Conservation (phyloP, 2,329 filamentous ascomycete species). For the Madurella mycetomatis region DNA sequence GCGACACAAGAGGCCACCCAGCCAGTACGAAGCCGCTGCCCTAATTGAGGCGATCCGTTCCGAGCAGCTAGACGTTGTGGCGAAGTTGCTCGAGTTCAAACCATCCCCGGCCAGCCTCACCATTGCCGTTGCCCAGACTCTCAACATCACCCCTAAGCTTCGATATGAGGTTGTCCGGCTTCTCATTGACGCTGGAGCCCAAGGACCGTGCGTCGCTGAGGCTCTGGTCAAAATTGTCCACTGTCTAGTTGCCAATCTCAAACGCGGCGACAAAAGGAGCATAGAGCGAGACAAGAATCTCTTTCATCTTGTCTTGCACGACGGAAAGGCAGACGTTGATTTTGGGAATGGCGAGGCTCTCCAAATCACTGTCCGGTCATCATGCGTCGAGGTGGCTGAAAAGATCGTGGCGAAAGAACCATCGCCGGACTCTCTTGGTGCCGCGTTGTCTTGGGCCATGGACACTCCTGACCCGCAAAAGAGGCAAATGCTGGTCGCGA, state of each 20-base stretch:
- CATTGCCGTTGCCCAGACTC: slow-evolving; percentile 20
- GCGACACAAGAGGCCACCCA: slow-evolving; percentile 15
- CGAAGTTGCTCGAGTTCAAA: slow-evolving; percentile 21
- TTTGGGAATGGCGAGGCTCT: slow-evolving; percentile 24
- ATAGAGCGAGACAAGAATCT: slow-evolving; percentile 20
- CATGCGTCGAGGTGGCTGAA: slow-evolving; percentile 18
- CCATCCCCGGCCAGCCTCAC: slow-evolving; percentile 22
- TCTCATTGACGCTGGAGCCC: slow-evolving; percentile 22
- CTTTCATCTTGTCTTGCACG: slow-evolving; percentile 22
- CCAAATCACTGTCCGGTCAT: slow-evolving; percentile 21
- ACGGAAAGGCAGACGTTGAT: slow-evolving; percentile 26
- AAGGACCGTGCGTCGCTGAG: slow-evolving; percentile 20
- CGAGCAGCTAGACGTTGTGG: slow-evolving; percentile 19
- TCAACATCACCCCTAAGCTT: slow-evolving; percentile 15
- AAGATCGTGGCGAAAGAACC: slow-evolving; percentile 24
- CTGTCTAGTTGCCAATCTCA: slow-evolving; percentile 12
- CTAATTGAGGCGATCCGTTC: slow-evolving; percentile 25
- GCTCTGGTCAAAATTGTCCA: slow-evolving; percentile 23
- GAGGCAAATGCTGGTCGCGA: slow-evolving; percentile 18
- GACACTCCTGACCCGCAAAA: slow-evolving; percentile 9
- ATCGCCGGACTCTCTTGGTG: slow-evolving; percentile 21
- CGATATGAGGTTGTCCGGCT: slow-evolving; percentile 18
- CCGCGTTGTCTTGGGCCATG: slow-evolving; percentile 25
- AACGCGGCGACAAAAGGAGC: slow-evolving; percentile 10
- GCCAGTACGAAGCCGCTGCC: slow-evolving; percentile 22